These are phyloP conservation scores for Brettanomyces nanus DNA, from an alignment of 805 yeast genomes.

Conservation along the genomic window DNA sequence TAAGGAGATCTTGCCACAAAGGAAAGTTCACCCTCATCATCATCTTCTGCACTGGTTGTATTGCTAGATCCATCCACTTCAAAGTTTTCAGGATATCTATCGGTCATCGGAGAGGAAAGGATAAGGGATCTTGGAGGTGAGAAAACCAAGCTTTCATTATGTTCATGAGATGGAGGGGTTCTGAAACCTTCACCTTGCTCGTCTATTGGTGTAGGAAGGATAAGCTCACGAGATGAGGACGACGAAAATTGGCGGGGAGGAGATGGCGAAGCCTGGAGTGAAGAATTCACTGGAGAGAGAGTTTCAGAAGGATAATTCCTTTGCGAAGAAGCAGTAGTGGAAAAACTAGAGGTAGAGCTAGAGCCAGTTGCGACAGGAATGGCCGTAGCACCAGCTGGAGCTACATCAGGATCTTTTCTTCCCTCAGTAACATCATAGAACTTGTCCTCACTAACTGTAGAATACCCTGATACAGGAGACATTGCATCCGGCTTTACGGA, in stretches of 20 bases:
- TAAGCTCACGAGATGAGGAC: not conserved
- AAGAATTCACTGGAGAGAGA: too few relatives aligned
- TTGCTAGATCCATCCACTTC: not conserved
- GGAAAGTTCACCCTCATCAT: conserved; percentile 1
- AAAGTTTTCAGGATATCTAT: not conserved
- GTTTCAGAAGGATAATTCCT: too few relatives aligned
- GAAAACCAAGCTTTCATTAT: not conserved
- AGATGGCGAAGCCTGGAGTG: too few relatives aligned
- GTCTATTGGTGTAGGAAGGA: conserved; percentile 3
- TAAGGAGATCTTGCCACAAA: conserved; percentile 21
- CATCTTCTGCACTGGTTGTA: not conserved
- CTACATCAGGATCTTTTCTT: too few relatives aligned
- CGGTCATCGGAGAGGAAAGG: not conserved
- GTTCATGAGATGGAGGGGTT: not conserved
- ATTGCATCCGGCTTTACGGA: not conserved
- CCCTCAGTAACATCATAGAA: not conserved
- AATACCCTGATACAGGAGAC: not conserved
- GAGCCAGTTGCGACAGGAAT: too few relatives aligned
- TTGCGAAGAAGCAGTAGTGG: too few relatives aligned
- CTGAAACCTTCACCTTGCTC: not conserved
- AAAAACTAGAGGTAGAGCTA: too few relatives aligned
- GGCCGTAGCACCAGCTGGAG: too few relatives aligned
- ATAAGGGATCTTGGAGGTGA: conserved; percentile 1
- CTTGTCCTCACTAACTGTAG: not conserved
- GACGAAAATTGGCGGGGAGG: too few relatives aligned